Base-by-base conservation (phyloP, 129 eudicot genomes). In the Calendula officinalis region DNA sequence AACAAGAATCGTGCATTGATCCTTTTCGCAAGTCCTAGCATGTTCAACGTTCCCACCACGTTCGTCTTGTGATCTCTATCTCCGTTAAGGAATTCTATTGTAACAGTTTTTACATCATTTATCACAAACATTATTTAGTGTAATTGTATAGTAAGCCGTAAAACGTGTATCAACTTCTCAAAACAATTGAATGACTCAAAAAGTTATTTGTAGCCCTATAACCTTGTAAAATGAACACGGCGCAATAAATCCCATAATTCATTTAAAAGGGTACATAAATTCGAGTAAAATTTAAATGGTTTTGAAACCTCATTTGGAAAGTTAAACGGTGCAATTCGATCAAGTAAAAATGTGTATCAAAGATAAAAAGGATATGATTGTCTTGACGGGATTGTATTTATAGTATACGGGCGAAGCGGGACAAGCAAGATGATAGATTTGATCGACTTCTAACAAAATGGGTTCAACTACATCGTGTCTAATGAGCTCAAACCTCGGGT, bases 321-420 rank as follows among this genome's bases (percentile, higher is more conserved):
- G 50, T 10, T 11, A 45, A 45, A 7, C 1, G 4, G 47, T 15
- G 57, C 17, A 36, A 46, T 64, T 36, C 15, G 4, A 36, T 64
- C 35, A 7, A 36, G 46, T 32, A 2, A 10, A 8, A 40, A 32
- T 9, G 54, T 8, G 14, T 13, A 47, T 0, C 11, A 5, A 48
- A 33, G 37, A 35, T 7, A 7, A 27, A 46, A 83, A 88, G 90
- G 97, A 89, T 89, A 89, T 89, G 71, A 89, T 89, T 0, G 97
- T 89, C 82, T 89, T 89, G 84, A 89, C 84, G 0, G 95, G 97
- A 74, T 89, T 89, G 75, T 62, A 81, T 73, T 89, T 85, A 86
- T 89, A 89, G 69, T 85, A 88, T 0, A 89, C 97, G 3, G 97
- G 97, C 0, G 97, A 89, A 52, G 96, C 96, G 32, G 96, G 96